These are phyloP conservation scores for Lichina pygmaea DNA, from an alignment of 495 filamentous ascomycete species.

Conservation along the genomic window DNA sequence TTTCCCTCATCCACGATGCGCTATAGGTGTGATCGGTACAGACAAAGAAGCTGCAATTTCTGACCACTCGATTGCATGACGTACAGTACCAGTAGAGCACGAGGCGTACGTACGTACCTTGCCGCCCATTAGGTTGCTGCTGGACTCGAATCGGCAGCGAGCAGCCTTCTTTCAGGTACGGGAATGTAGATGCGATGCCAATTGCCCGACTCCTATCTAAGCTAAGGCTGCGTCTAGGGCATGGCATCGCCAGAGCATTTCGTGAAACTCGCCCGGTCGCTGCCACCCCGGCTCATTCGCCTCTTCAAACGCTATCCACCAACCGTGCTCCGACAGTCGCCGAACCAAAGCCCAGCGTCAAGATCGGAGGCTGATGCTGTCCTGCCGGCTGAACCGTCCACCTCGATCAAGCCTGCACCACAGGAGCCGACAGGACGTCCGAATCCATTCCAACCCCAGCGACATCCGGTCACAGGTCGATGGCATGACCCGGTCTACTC, in stretches of 20 bases:
- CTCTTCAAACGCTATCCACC: constrained; percentile 85
- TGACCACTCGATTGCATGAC: not conserved
- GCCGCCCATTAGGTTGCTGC: too few species aligned
- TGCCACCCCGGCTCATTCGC: constrained; percentile 48
- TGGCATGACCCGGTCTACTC: constrained; percentile 66
- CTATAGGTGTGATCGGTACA: not conserved
- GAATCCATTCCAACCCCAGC: constrained; percentile 53
- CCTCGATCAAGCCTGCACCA: not conserved
- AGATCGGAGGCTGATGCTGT: not conserved
- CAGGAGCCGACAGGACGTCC: constrained; percentile 9
- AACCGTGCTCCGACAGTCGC: constrained; percentile 17
- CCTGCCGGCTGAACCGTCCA: not conserved
- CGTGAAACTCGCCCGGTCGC: constrained; percentile 32
- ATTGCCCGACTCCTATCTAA: too few species aligned
- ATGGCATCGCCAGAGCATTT: constrained; percentile 9
- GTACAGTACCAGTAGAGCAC: not conserved
- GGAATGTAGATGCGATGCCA: too few species aligned
- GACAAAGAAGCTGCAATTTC: not conserved
- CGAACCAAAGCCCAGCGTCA: constrained; percentile 2
- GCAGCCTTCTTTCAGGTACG: too few species aligned
- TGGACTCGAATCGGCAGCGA: too few species aligned
- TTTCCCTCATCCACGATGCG: not conserved
- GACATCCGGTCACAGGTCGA: constrained; percentile 40
- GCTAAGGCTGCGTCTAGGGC: too few species aligned
- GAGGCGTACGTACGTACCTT: not conserved